Evolutionary conservation across 768 basidiomycete species (phyloP).

Genomic region (Phlegmacium glaucopus): DNA sequence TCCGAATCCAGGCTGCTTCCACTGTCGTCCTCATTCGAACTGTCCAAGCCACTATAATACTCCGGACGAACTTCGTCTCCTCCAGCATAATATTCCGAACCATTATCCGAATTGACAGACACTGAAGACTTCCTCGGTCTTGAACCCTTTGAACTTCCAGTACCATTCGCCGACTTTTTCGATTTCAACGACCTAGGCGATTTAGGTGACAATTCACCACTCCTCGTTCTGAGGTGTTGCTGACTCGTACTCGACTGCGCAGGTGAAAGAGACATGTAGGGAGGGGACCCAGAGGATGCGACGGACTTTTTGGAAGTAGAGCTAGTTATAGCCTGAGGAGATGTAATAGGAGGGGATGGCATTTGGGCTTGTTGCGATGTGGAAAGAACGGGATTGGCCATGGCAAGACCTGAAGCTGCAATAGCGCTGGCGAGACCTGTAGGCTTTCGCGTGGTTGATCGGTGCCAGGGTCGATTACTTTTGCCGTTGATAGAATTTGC

Average conservation of each 20-base stretch:
- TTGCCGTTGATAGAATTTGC: slow-evolving; percentile 15
- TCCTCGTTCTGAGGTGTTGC: slow-evolving; percentile 23
- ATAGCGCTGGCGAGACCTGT: slow-evolving; percentile 65
- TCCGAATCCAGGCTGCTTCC: slow-evolving; percentile 34
- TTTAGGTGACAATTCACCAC: slow-evolving; percentile 27
- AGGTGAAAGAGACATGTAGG: slow-evolving; percentile 24
- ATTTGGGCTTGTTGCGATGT: slow-evolving; percentile 44
- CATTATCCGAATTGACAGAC: slow-evolving; percentile 16
- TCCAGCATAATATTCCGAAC: slow-evolving; percentile 9
- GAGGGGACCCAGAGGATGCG: slow-evolving; percentile 17
- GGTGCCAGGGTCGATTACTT: slow-evolving; percentile 41
- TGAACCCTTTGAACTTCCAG: slow-evolving; percentile 2
- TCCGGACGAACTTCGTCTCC: slow-evolving; percentile 26
- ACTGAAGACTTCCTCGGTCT: slow-evolving; percentile 10
- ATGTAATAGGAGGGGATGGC: slow-evolving; percentile 14
- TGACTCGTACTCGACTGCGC: slow-evolving; percentile 19
- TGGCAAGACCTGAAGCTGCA: slow-evolving; percentile 62
- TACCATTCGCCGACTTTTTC: slow-evolving; percentile 2
- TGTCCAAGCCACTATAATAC: slow-evolving; percentile 38
- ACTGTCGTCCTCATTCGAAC: slow-evolving; percentile 30
- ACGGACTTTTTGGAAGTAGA: neutral
- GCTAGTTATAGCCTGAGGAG: slow-evolving; percentile 7
- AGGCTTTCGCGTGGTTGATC: slow-evolving; percentile 42
- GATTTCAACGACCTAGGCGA: slow-evolving; percentile 18
- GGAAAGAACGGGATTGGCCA: slow-evolving; percentile 54